A percentile compares a stretch with the other conserved stretches of the same genome.
These are phyloP conservation scores for Chrysoporthe deuterocubensis DNA, from an alignment of 2,329 filamentous ascomycete species.

Conservation along the genomic window DNA sequence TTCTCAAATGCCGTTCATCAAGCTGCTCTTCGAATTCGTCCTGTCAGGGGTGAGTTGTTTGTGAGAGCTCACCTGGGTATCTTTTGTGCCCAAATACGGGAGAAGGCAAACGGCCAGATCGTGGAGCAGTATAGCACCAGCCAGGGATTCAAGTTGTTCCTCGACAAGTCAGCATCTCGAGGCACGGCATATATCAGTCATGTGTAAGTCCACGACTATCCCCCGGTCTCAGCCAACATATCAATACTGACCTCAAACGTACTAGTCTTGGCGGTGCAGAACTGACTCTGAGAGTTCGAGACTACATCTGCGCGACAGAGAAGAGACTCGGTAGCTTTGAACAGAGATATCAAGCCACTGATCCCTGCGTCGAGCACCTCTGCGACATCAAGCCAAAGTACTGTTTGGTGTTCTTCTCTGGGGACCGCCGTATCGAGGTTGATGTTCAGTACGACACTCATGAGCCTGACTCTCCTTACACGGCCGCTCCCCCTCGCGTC, in stretches of 20 bases:
- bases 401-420: conserved; percentile 29
- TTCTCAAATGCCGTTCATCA: conserved; percentile 13
- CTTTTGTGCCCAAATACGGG: not conserved
- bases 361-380: conserved; percentile 7
- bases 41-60: conserved; percentile 16
- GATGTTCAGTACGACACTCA: conserved; percentile 22
- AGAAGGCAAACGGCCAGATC: conserved; percentile 5
- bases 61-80: conserved; percentile 24
- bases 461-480: not conserved
- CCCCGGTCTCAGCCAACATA: too few species aligned
- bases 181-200: conserved; percentile 17
- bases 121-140: conserved; percentile 10
- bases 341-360: conserved; percentile 4
- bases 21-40: conserved; percentile 21
- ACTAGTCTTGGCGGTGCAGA: conserved; percentile 15
- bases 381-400: conserved; percentile 25
- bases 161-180: conserved; percentile 13
- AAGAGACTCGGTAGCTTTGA: not conserved
- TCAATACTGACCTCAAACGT: not conserved
- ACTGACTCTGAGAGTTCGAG: conserved; percentile 15
- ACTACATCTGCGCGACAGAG: conserved; percentile 22
- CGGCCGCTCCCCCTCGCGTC: conserved; percentile 11
- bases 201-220: not conserved
- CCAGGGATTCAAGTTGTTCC: conserved; percentile 10
- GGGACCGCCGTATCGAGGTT: conserved; percentile 32